Evolutionary conservation across 1,284 basidiomycete genomes (phyloP), one percentile per base, ranked within the genome.

Genomic region (Inonotus hispidus): DNA sequence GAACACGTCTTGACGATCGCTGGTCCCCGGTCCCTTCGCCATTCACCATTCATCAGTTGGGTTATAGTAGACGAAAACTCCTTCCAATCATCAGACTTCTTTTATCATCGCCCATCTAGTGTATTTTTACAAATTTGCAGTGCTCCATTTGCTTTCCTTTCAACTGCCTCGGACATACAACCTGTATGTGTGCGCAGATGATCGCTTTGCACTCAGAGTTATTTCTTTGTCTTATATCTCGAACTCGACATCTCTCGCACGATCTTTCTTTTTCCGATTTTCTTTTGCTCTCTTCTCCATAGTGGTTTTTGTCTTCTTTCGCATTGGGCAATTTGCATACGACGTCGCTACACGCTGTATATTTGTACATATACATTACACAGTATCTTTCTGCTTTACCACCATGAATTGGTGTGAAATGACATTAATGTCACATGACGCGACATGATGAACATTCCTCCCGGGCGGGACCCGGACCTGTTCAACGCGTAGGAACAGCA

Each of bases 61-160:
- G 46, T 38, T 43, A 32, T 32, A 32, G 55, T 56, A 56, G 39
- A 56, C 25, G 55, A 32, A 3, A 4, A 4, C 32, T 32, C 32
- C 32, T 4, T 32, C 32, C 8, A 32, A 4, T 8, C 32, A 3
- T 32, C 32, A 32, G 8, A 32, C 8, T 32, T 32, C 32, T 32
- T 32, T 32, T 8, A 8, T 4, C 32, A 32, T 32, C 32, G 8
- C 46, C 32, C 13, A n/a, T 23, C 27, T 49, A 38, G 32, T 58
- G 56, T 58, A 58, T 58, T 38, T 21, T 58, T 58, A 58, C 32
- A 32, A 32, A 32, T 32, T 32, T 43, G 16, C 41, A 21, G 37
- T 58, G 46, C 38, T 41, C 46, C 38, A 32, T 21, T 41, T 32
- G 27, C 41, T 56, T 56, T 56, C 14, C n/a, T 49, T 32, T 32